Base-by-base conservation (phyloP, 768 basidiomycete genomes). In the Boletus vinaceobasis region DNA sequence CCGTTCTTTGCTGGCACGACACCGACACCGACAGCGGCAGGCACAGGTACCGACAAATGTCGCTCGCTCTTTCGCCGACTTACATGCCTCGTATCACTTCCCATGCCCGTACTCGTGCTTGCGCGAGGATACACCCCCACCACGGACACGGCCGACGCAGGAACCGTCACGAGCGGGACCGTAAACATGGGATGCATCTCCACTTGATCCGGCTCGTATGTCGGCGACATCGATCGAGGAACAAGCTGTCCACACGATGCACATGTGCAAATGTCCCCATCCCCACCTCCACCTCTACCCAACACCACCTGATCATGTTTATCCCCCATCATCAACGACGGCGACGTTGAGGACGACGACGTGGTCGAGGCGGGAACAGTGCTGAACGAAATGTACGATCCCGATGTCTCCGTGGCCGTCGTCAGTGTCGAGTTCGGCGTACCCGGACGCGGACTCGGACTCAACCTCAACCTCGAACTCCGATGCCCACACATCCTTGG, bases 121-220 rank as follows among this genome's bases (percentile, higher is more conserved):
- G 5, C 11, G 7, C 48, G 52, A 21, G 42, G 21, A 5, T 38
- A 19, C 5, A 13, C 8, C 26, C 32, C 48, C 13, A n/a, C 11
- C 19, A 19, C 13, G 3, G 36, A 46, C 13, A 48, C 23, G 5
- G 50, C 19, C 13, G 64, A 26, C 21, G 43, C 29, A 23, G 68
- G 63, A 0, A 65, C 17, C 21, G 68, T 69, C 36, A 67, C 42
- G n/a, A 69, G 65, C 10, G 68, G 68, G 3, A 69, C 58, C 0
- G 60, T 61, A 21, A 69, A 71, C 68, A 71, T 69, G 7, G 67
- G 70, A 19, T 71, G 65, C 32, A 65, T 46, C 21, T 44, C 50
- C 15, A 2, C 17, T 14, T 7, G 27, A 43, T 42, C 38, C 9
- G 17, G 27, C 2, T 46, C 48, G 4, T 3, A 11, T 11, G 43